A percentile compares a stretch with the other conserved stretches of the same genome.
These are phyloP conservation scores for Pseudogymnoascus verrucosus DNA, from an alignment of 2,329 filamentous ascomycete genomes.

Conservation along the genomic window DNA sequence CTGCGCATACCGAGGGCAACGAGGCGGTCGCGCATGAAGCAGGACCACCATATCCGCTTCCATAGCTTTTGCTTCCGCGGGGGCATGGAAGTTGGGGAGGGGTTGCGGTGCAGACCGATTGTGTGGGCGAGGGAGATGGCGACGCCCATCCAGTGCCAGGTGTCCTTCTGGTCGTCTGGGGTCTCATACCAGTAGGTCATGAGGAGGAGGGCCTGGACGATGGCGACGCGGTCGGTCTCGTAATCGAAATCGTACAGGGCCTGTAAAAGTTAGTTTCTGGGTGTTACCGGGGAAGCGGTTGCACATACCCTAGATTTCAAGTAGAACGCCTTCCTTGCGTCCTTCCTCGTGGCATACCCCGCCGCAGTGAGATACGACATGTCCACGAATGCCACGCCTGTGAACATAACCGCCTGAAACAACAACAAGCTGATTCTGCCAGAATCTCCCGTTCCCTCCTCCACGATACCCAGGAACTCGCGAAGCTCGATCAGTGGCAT, in stretches of 20 bases:
- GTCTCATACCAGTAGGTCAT: constrained; percentile 99
- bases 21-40: constrained; percentile 87
- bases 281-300: constrained; percentile 12
- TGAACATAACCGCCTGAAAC: constrained; percentile 94
- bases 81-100: constrained; percentile 68
- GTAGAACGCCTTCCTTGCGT: constrained; percentile 81
- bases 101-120: constrained; percentile 85
- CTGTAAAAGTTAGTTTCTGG: constrained; percentile 33
- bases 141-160: constrained; percentile 98
- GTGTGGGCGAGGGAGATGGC: constrained; percentile 89
- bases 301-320: constrained; percentile 70
- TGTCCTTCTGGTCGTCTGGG: constrained; percentile 93
- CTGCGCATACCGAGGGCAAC: constrained; percentile 91
- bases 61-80: constrained; percentile 69
- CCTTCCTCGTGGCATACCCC: constrained; percentile 70
- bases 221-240: constrained; percentile 77
- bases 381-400: constrained; percentile 80
- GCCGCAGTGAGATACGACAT: constrained; percentile 67
- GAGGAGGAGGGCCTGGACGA: constrained; percentile 80
- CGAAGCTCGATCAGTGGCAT: constrained; percentile 78
- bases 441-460: constrained; percentile 57
- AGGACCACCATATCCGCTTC: constrained; percentile 98
- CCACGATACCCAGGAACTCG: constrained; percentile 52
- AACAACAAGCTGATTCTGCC: constrained; percentile 75
- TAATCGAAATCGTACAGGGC: constrained; percentile 93